Evolutionary conservation across 148 eudicot species (phyloP).

Genomic region (Rhododendron simsii): DNA sequence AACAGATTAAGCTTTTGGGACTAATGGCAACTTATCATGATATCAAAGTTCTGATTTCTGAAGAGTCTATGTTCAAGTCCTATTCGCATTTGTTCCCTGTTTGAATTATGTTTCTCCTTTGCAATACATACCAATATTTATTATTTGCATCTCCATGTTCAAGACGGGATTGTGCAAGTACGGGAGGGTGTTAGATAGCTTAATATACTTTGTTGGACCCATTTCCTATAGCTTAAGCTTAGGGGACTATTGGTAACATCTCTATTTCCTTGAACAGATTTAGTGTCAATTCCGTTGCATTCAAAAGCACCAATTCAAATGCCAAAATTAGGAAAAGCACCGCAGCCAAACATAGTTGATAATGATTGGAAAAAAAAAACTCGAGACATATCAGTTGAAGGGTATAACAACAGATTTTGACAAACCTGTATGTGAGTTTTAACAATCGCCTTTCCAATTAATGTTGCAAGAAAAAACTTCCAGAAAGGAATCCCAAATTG

Average conservation of each 20-base stretch:
- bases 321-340: background rate
- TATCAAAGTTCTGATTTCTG: background rate
- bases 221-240: background rate
- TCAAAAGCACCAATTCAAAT: background rate
- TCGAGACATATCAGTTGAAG: background rate
- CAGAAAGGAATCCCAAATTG: slow-evolving; percentile 96
- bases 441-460: slow-evolving; percentile 83
- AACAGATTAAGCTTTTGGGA: background rate
- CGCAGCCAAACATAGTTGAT: background rate
- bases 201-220: background rate
- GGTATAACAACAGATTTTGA: background rate
- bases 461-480: slow-evolving; percentile 88
- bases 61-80: background rate
- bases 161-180: background rate
- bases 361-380: background rate
- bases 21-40: background rate
- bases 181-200: background rate
- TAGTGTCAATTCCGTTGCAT: background rate
- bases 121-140: background rate
- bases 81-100: background rate
- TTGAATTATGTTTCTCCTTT: background rate
- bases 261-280: background rate
- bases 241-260: background rate
- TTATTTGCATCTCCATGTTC: background rate
- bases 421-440: slow-evolving; percentile 97